Base-by-base conservation (phyloP, 2,329 filamentous ascomycete genomes). In the Fusarium vanettenii region DNA sequence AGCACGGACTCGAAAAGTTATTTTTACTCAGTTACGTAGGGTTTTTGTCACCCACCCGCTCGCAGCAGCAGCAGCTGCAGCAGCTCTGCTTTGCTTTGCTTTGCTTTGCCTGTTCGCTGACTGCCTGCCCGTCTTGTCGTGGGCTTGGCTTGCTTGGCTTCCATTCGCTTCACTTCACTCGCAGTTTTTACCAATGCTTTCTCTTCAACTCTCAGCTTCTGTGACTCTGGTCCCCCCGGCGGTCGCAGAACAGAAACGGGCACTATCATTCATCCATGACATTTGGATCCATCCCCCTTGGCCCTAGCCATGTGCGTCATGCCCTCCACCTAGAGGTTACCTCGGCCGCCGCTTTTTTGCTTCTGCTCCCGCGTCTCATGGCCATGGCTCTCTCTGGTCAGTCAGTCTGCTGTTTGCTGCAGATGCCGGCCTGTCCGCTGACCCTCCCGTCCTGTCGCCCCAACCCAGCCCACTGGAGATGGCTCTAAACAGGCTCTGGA, bases 1-100 rank as follows among this genome's bases (percentile, higher is more conserved):
- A 75, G 78, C 78, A 78, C 75, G 76, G 77, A 71, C 76, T 35
- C 60, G 59, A 29, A 76, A 76, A 76, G 79, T 80, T 81, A 81
- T 81, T 81, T 81, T 81, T 81, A 81, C 71, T 67, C 67, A 64
- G 67, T 72, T 67, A 76, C 76, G 67, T 71, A 70, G 67, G 69
- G 52, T 75, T 74, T 78, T 76, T 78, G 78, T 77, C 71, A 74
- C 72, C 75, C 67, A 70, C 48, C 33, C 59, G 55, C 60, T 57
- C 65, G 62, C 63, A 29, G 25, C 14, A 41, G 18, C 41, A 43
- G 37, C 37, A 41, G 37, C 37, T n/a, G 18, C 13, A 35, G 8
- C 37, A 20, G n/a, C 43, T 45, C 20, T 22, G 48, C 48, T 31
- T 61, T 57, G 56, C 52, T 52, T 61, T 41, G 27, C 59, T 55